phyloP scores from a whole-genome alignment of 2,329 filamentous ascomycete genomes.

The Colletotrichum sp. region DNA sequence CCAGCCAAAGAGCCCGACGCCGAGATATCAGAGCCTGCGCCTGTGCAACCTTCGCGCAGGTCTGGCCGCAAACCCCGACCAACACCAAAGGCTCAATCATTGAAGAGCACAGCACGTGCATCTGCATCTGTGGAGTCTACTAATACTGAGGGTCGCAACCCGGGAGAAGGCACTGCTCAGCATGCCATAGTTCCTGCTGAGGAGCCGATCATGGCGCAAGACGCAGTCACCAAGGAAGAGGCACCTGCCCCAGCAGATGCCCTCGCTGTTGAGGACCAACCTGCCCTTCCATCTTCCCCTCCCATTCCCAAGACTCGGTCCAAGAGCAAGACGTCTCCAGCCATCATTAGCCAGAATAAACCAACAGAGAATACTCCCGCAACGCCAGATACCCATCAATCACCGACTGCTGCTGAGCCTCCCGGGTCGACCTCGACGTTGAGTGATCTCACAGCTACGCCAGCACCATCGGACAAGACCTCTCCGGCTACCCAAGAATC shows the following conservation, averaged over 20 bases:
- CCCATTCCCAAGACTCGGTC: not conserved
- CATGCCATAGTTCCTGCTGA: not conserved
- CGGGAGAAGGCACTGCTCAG: not conserved
- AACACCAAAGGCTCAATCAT: slow-evolving; percentile 3
- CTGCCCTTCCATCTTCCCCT: slow-evolving; percentile 12
- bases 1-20: not conserved
- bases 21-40: not conserved
- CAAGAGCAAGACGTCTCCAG: not conserved
- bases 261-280: not conserved
- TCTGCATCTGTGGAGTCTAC: not conserved
- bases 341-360: not conserved
- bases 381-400: not conserved
- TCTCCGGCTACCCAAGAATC: slow-evolving; percentile 41
- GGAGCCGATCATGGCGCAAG: not conserved
- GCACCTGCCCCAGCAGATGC: not conserved
- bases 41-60: not conserved
- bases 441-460: slow-evolving; percentile 44
- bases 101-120: not conserved
- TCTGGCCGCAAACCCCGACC: slow-evolving; percentile 12
- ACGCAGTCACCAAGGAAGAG: not conserved
- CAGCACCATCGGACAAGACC: slow-evolving; percentile 38
- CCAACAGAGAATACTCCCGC: not conserved
- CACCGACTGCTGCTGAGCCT: not conserved
- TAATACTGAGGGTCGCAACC: not conserved
- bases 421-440: slow-evolving; percentile 40